Evolutionary conservation across 257 asterid species (phyloP).

Genomic region (Solanum medicagineum): DNA sequence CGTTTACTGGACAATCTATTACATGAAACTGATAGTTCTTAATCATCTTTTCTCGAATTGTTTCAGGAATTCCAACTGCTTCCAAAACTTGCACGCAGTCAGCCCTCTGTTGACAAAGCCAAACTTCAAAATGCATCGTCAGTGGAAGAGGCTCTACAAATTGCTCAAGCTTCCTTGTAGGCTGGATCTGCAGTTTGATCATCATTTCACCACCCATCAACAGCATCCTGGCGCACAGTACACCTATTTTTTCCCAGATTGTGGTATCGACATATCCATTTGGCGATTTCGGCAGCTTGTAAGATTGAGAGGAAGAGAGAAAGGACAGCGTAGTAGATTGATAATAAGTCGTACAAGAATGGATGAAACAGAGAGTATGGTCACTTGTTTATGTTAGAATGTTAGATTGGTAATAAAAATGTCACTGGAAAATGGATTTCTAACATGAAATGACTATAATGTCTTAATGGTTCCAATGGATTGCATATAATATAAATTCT

Average conservation of each 20-base stretch:
- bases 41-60: background rate
- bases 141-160: conserved; percentile 74
- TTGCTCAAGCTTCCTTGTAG: conserved; percentile 49
- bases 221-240: background rate
- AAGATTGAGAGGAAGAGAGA: background rate
- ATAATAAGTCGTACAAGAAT: background rate
- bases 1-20: background rate
- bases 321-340: background rate
- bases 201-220: background rate
- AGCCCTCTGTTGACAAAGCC: conserved; percentile 51
- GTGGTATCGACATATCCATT: background rate
- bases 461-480: background rate
- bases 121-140: conserved; percentile 79
- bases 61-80: conserved; percentile 77
- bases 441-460: background rate
- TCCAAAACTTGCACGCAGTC: conserved; percentile 76
- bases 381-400: background rate
- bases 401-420: background rate
- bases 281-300: background rate
- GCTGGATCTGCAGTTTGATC: conserved; percentile 20
- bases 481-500: background rate
- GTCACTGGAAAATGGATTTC: background rate
- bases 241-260: background rate
- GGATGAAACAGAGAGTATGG: background rate
- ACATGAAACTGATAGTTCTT: background rate